Evolutionary conservation across 306 rosid species (phyloP), one percentile per base, ranked within the genome.

Genomic region (Carpinus viminea): DNA sequence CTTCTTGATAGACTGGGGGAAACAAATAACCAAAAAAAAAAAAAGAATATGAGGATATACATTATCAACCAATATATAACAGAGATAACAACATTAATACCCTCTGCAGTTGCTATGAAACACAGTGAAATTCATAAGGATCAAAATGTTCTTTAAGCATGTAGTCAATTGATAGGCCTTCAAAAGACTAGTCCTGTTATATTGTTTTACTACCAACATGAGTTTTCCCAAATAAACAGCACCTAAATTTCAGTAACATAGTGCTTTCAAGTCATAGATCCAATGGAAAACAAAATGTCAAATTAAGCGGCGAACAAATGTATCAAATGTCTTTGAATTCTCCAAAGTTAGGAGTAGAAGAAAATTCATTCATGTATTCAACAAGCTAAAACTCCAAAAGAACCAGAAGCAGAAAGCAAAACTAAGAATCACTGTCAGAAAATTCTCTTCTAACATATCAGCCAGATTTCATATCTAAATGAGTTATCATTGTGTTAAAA

Each of bases 1-100:
- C 79, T 41, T 41, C 82, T 78, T 73, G 69, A 68, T 26, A 53
- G 57, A 75, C 81, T 12, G 75, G 83, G 66, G 80, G 47, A 76
- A 83, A 48, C 50, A 57, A 70, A 60, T 15, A 73, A 75, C 59
- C 59, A 79, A 54, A 36, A 1, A 12, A 75, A 56, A 66, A 77
- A 54, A 46, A 0, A 12, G 21, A 64, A 59, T 12, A 55, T 79
- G 61, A 80, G 55, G 50, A 66, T 66, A 18, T 66, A 66, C 17
- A 15, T 18, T 41, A 8, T 38, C 7, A 38, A 66, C 11, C 48
- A 66, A 18, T 9, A 18, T 36, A 4, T 8, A 38, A 36, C 8
- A 38, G 24, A 41, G 48, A 38, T 18, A 10, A 28, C 68, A 61
- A 61, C 12, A 18, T 61, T 11, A 61, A 12, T 61, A 61, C 28